A percentile compares a stretch with the other conserved stretches of the same genome.
These are phyloP conservation scores for Fusarium goolgardi DNA, from an alignment of 2,329 filamentous ascomycete genomes.

Conservation along the genomic window DNA sequence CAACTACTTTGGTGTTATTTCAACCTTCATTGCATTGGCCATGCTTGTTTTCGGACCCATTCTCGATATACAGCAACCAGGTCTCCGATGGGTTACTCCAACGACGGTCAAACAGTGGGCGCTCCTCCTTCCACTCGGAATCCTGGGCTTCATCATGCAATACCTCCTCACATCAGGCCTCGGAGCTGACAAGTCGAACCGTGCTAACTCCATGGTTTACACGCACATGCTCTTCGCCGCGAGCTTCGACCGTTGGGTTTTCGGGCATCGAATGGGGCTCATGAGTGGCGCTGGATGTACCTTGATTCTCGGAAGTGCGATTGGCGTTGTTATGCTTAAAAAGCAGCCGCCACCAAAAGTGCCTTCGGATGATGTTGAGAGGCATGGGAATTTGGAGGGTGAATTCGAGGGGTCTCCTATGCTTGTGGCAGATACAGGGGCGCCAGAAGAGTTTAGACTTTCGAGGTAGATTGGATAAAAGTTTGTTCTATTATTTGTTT, in stretches of 20 bases:
- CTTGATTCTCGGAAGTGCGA: conserved; percentile 64
- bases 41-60: conserved; percentile 66
- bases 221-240: conserved; percentile 69
- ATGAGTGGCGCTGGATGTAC: conserved; percentile 63
- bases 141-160: conserved; percentile 86
- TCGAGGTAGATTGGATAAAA: conserved; percentile 22
- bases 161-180: conserved; percentile 84
- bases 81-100: conserved; percentile 58
- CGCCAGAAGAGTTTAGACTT: conserved; percentile 38
- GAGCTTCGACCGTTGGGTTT: conserved; percentile 64
- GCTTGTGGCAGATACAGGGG: conserved; percentile 51
- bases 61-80: conserved; percentile 60
- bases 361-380: conserved; percentile 51
- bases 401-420: conserved; percentile 56
- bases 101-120: conserved; percentile 67
- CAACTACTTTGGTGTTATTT: conserved; percentile 82
- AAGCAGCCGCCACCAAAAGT: conserved; percentile 48
- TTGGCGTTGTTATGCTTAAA: conserved; percentile 62
- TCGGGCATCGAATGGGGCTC: conserved; percentile 62
- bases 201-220: conserved; percentile 68
- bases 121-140: conserved; percentile 74
- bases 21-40: conserved; percentile 72
- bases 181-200: conserved; percentile 73
- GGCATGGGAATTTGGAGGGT: conserved; percentile 46
- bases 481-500: not conserved